A percentile compares a stretch with the other conserved stretches of the same genome.
These are phyloP conservation scores for Thielaviopsis punctulata DNA, from an alignment of 2,329 filamentous ascomycete genomes.

Conservation along the genomic window DNA sequence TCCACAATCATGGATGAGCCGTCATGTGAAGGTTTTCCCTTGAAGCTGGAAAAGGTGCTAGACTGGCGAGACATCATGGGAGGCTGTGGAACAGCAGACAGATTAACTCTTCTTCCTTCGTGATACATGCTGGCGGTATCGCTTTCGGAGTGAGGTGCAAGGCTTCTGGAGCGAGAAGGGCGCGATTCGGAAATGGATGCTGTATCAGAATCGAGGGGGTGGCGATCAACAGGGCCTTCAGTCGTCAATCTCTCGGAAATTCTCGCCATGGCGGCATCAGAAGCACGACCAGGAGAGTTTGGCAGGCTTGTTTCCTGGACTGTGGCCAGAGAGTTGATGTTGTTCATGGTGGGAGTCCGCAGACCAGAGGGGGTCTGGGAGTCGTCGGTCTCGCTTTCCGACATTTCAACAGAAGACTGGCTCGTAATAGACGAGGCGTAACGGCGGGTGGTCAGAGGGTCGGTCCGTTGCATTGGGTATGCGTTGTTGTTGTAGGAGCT, in stretches of 20 bases:
- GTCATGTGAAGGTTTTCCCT: conserved; percentile 55
- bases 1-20: conserved; percentile 90
- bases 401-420: conserved; percentile 16
- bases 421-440: conserved; percentile 9
- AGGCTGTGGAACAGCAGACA: conserved; percentile 21
- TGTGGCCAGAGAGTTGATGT: conserved; percentile 58
- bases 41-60: conserved; percentile 45
- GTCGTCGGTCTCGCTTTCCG: conserved; percentile 38
- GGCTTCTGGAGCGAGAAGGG: conserved; percentile 1
- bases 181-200: conserved; percentile 3
- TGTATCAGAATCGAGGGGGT: conserved; percentile 4
- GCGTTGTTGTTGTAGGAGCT: conserved; percentile 1
- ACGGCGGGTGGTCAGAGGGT: background rate
- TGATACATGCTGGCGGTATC: conserved; percentile 41
- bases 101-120: conserved; percentile 26
- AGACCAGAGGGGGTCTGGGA: conserved; percentile 30
- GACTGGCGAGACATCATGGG: conserved; percentile 48
- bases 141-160: conserved; percentile 28
- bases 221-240: background rate
- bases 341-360: conserved; percentile 39
- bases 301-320: conserved; percentile 79
- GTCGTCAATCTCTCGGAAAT: conserved; percentile 29
- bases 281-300: conserved; percentile 40
- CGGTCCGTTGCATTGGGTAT: conserved; percentile 3
- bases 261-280: conserved; percentile 32